These are phyloP conservation scores for Saccharomyces hybrid DNA, from an alignment of 1,139 yeast genomes.

Conservation along the genomic window DNA sequence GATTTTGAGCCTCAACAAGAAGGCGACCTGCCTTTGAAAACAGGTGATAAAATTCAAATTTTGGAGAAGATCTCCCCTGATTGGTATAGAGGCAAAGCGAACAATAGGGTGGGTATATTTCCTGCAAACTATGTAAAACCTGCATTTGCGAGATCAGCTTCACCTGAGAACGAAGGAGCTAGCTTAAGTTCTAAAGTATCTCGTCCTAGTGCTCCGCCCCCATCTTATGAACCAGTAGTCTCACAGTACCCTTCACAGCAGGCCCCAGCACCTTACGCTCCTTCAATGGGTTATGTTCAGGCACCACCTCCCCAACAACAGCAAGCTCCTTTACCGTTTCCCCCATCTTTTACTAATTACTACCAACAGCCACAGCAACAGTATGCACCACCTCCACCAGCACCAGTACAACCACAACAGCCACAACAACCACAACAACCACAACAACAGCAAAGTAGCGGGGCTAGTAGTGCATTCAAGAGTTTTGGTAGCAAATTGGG, in stretches of 20 bases:
- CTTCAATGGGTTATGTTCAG: background rate
- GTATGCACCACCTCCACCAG: conserved; percentile 22
- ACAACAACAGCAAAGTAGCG: conserved; percentile 16
- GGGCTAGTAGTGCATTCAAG: conserved; percentile 31
- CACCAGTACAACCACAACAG: conserved; percentile 10
- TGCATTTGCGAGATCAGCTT: conserved; percentile 18
- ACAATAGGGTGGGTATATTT: conserved; percentile 62
- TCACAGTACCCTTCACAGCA: conserved; percentile 34
- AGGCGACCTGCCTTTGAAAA: conserved; percentile 54
- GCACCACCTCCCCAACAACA: conserved; percentile 14
- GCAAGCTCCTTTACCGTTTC: conserved; percentile 22
- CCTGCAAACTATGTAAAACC: conserved; percentile 72
- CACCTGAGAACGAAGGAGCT: conserved; percentile 12
- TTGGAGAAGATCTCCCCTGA: conserved; percentile 65
- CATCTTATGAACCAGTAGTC: background rate
- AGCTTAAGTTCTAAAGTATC: conserved; percentile 9
- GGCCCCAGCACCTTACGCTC: conserved; percentile 40
- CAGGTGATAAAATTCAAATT: conserved; percentile 60
- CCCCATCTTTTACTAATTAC: conserved; percentile 21
- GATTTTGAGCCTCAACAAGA: conserved; percentile 57
- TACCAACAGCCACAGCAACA: conserved; percentile 29
- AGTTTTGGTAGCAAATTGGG: no score
- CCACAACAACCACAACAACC: background rate
- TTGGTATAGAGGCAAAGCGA: conserved; percentile 78
- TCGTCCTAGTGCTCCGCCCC: conserved; percentile 11